Conservation (phyloP, 192 early-diverging fungal species). For the Mortierella antarctica region DNA sequence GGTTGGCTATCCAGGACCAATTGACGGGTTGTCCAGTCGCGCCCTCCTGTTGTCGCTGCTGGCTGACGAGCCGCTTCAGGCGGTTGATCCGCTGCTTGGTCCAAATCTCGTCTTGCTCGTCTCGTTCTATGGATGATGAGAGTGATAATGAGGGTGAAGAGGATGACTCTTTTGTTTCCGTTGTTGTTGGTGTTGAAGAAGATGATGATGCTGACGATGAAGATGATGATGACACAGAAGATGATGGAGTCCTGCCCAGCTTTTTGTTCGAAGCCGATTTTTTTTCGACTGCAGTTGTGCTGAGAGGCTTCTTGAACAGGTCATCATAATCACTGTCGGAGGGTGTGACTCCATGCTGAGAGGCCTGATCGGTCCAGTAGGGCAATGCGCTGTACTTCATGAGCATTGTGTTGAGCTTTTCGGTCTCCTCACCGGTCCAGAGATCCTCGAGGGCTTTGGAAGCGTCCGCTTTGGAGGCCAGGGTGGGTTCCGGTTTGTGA, state of each 20-base stretch:
- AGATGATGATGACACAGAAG: not conserved
- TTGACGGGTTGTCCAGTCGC: slow-evolving; percentile 9
- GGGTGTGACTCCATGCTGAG: not conserved
- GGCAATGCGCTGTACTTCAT: slow-evolving; percentile 38
- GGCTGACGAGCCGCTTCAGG: slow-evolving; percentile 20
- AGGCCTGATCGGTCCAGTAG: slow-evolving; percentile 17
- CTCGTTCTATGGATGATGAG: not conserved
- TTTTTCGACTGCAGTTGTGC: not conserved
- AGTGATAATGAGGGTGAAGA: not conserved
- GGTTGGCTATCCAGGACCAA: slow-evolving; percentile 48
- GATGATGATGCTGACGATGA: too few species aligned
- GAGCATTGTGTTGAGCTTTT: slow-evolving; percentile 15
- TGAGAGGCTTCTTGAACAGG: not conserved
- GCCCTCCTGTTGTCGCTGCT: slow-evolving; percentile 26
- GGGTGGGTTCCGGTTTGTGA: not conserved
- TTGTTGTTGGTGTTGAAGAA: not conserved
- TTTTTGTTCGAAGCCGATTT: not conserved
- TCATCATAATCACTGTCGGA: slow-evolving; percentile 16
- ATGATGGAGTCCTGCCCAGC: not conserved
- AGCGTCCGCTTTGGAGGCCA: not conserved
- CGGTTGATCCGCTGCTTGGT: not conserved
- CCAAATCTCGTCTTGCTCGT: slow-evolving; percentile 1
- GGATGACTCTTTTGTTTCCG: not conserved
- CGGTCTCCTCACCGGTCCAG: slow-evolving; percentile 23
- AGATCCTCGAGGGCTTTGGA: not conserved